Evolutionary conservation across 1,284 basidiomycete species (phyloP), one percentile per base, ranked within the genome.

Genomic region (Papiliotrema laurentii): DNA sequence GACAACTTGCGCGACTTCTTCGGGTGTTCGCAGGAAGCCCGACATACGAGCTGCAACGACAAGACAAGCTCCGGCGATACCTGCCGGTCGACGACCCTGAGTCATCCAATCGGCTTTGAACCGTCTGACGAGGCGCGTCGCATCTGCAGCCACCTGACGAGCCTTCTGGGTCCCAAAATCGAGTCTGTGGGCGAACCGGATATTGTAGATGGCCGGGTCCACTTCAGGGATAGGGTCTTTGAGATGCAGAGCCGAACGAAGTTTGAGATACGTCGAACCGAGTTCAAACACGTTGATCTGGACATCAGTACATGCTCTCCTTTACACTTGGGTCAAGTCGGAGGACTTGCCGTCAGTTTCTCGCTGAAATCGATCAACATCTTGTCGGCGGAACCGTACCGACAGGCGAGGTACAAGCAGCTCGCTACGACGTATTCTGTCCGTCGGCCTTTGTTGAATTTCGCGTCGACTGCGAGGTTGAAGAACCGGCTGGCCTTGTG

Each of bases 351-450:
- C 75, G 89, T 88, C 22, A 97, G 79, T 25, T 91, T 77, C 66
- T 96, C 92, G 14, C 87, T 89, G 68, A 99, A 97, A 75, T 99
- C 96, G 58, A 99, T 98, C 31, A 99, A 83, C 96, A 98, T 98
- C 69, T 94, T 90, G 34, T 86, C 78, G 18, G 76, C 75, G 72
- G 94, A 89, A 63, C 88, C 89, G 72, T 92, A 85, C 49, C 96
- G 77, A 67, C 92, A 96, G 6, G 92, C 90, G 43, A 97, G 83
- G 68, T 99, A 98, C 43, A 97, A 79, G 71, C 96, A 99, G 41
- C 92, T 87, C 0, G 93, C 94, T 25, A 94, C 85, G 50, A 97
- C 90, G 62, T 97, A 93, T 68, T 91, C 80, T 58, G 87, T 88
- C 64, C 87, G 86, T 30, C 96, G 82, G 2, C 96, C 96, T 68